Conservation (phyloP, 1,284 basidiomycete genomes). For the Erythrobasidium hasegawianum region DNA sequence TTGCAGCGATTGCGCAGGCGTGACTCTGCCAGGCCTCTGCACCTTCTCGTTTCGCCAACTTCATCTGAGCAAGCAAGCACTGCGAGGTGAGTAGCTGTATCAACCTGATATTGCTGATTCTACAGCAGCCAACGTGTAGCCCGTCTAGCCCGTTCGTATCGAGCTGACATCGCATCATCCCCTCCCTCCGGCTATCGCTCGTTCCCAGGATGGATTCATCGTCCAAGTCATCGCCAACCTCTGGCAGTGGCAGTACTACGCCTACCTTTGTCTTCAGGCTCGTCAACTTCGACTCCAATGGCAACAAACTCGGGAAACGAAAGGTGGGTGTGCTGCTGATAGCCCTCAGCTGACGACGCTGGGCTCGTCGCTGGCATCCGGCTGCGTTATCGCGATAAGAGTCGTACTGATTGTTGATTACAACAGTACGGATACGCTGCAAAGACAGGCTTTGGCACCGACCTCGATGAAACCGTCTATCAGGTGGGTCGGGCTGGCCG, state of each 20-base stretch:
- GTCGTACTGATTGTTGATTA: not conserved
- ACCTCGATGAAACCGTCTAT: slow-evolving; percentile 32
- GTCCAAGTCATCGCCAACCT: no score
- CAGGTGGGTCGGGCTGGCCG: slow-evolving; percentile 15
- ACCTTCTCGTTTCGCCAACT: no score
- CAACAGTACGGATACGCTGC: slow-evolving; percentile 29
- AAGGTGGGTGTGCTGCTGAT: slow-evolving; percentile 16
- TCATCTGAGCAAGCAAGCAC: no score
- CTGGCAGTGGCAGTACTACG: not conserved
- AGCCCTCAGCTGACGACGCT: not conserved
- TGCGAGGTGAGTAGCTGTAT: no score
- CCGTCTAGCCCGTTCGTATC: no score
- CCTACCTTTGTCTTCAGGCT: slow-evolving; percentile 30
- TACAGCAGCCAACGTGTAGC: no score
- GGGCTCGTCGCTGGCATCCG: not conserved
- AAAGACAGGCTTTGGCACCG: not conserved
- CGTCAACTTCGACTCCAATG: slow-evolving; percentile 25
- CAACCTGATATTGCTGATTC: no score
- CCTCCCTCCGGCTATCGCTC: no score
- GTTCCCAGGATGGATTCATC: no score
- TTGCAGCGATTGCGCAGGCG: no score
- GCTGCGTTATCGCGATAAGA: not conserved
- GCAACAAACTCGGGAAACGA: slow-evolving; percentile 29
- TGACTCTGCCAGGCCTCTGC: no score
- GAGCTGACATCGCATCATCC: no score